Percentiles rank a stretch among this genome's conserved stretches.
These are phyloP conservation scores for Xylaria sp. DNA, from an alignment of 495 filamentous ascomycete species.

Conservation along the genomic window DNA sequence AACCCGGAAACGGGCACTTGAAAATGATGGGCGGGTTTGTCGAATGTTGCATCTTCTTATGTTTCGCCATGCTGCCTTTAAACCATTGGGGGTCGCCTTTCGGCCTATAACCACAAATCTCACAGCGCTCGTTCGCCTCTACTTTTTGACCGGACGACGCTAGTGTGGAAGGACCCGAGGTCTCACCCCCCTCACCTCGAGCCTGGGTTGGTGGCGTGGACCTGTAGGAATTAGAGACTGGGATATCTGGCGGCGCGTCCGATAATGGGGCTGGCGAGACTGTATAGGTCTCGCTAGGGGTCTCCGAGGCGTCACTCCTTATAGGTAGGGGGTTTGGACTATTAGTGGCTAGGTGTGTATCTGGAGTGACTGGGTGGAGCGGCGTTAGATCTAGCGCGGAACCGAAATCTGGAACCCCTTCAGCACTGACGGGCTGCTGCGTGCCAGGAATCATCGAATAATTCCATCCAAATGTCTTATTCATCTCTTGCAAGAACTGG, in stretches of 20 bases:
- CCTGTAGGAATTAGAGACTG: slow-evolving; percentile 27
- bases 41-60: slow-evolving; percentile 57
- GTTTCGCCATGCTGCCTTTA: slow-evolving; percentile 60
- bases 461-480: slow-evolving; percentile 22
- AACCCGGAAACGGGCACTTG: slow-evolving; percentile 55
- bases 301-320: slow-evolving; percentile 33
- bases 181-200: slow-evolving; percentile 21
- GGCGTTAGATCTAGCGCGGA: slow-evolving; percentile 19
- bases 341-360: slow-evolving; percentile 16
- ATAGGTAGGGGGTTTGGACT: slow-evolving; percentile 28
- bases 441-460: slow-evolving; percentile 14
- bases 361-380: slow-evolving; percentile 25
- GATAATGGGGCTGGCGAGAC: slow-evolving; percentile 33
- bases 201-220: slow-evolving; percentile 26
- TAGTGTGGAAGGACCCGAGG: slow-evolving; percentile 19
- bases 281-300: slow-evolving; percentile 31
- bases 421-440: neutral
- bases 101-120: slow-evolving; percentile 58
- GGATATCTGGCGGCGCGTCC: slow-evolving; percentile 15
- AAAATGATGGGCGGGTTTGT: slow-evolving; percentile 51
- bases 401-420: slow-evolving; percentile 17
- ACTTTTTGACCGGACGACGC: slow-evolving; percentile 39
- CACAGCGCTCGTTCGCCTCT: slow-evolving; percentile 50
- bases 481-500: slow-evolving; percentile 31
- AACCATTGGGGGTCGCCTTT: slow-evolving; percentile 61